phyloP scores from a whole-genome alignment of 805 yeast genomes.

The Nakazawaea siamensis region DNA sequence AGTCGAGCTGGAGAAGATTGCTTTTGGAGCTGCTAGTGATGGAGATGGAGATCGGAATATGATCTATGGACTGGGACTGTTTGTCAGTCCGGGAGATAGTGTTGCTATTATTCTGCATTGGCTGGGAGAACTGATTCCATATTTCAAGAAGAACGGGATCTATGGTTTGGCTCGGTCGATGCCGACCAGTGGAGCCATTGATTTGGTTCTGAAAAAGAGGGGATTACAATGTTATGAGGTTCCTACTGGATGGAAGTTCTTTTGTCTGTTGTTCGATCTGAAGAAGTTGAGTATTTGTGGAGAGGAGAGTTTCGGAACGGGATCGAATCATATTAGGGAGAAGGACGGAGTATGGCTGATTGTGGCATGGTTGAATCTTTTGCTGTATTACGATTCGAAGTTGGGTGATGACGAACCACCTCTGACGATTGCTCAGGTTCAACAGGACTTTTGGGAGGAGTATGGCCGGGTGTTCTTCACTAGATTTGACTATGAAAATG shows the following conservation, averaged over 20 bases:
- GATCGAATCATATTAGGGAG: constrained; percentile 94
- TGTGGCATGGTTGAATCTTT: constrained; percentile 92
- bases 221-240: constrained; percentile 81
- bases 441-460: constrained; percentile 77
- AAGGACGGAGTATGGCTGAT: constrained; percentile 98
- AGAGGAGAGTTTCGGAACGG: constrained; percentile 97
- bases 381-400: constrained; percentile 66
- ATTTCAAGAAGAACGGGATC: constrained; percentile 77
- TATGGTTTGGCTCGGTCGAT: constrained; percentile 92
- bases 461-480: constrained; percentile 98
- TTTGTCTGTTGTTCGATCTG: constrained; percentile 92
- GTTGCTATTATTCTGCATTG: constrained; percentile 97
- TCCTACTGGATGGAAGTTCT: constrained; percentile 98
- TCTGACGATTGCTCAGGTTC: constrained; percentile 73
- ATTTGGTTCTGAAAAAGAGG: constrained; percentile 76
- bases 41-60: constrained; percentile 99
- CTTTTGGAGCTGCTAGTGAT: constrained; percentile 98
- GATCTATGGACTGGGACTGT: constrained; percentile 93
- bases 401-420: constrained; percentile 34
- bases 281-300: constrained; percentile 93
- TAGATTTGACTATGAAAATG: constrained; percentile 88
- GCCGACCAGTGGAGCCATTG: constrained; percentile 96
- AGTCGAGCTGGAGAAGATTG: constrained; percentile 76
- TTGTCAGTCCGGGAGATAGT: constrained; percentile 97
- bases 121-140: constrained; percentile 80